Evolutionary conservation across 768 basidiomycete genomes (phyloP).

Genomic region (Hypholoma fasciculare): DNA sequence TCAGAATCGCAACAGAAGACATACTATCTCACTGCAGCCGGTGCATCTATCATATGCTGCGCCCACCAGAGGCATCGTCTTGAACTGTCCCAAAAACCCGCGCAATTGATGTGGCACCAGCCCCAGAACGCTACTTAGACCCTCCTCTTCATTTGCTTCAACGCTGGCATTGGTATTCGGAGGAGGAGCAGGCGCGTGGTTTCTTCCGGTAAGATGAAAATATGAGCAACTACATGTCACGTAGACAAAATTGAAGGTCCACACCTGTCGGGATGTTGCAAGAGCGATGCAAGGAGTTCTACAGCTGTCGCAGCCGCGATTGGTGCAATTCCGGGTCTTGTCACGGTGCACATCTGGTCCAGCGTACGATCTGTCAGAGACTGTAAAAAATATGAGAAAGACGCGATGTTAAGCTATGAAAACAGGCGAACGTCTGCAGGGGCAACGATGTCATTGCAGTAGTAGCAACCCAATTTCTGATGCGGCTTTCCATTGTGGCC

Average conservation of each 20-base stretch:
- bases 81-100: slow-evolving; percentile 87
- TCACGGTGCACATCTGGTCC: slow-evolving; percentile 99
- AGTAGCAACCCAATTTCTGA: slow-evolving; percentile 84
- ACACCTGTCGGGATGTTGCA: slow-evolving; percentile 90
- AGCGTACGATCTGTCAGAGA: slow-evolving; percentile 84
- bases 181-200: slow-evolving; percentile 71
- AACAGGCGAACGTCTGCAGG: slow-evolving; percentile 74
- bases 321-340: slow-evolving; percentile 89
- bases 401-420: slow-evolving; percentile 8
- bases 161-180: slow-evolving; percentile 31
- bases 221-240: neutral
- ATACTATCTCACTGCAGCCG: slow-evolving; percentile 81
- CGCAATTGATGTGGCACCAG: slow-evolving; percentile 93
- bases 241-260: too few species aligned
- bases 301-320: slow-evolving; percentile 93
- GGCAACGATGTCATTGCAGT: slow-evolving; percentile 97
- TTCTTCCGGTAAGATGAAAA: slow-evolving; percentile 8
- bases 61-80: slow-evolving; percentile 81
- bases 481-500: slow-evolving; percentile 26
- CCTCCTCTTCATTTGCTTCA: slow-evolving; percentile 27
- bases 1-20: slow-evolving; percentile 18
- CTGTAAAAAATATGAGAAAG: slow-evolving; percentile 17
- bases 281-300: slow-evolving; percentile 82
- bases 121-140: slow-evolving; percentile 63
- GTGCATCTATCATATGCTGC: slow-evolving; percentile 88